Evolutionary conservation across 2,329 filamentous ascomycete species (phyloP).

Genomic region (Scedosporium minutisporum): DNA sequence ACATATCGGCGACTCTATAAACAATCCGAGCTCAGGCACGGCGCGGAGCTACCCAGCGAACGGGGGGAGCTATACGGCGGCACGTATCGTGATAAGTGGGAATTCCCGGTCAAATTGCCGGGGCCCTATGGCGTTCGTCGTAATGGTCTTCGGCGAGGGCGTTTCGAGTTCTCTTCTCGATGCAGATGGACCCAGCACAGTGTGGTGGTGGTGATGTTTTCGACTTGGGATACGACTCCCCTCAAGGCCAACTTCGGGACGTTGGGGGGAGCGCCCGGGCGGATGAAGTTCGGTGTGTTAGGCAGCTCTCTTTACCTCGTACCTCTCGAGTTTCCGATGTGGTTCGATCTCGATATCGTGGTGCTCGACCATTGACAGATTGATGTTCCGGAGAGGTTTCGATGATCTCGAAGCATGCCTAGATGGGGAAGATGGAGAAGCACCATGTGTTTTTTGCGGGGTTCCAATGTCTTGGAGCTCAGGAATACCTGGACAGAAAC

Average conservation of each 20-base stretch:
- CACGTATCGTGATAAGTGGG: not conserved
- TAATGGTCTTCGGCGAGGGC: not conserved
- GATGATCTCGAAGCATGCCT: conserved; percentile 1
- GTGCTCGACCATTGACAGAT: not conserved
- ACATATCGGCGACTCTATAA: conserved; percentile 2
- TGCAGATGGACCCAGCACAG: not conserved
- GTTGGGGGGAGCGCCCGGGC: conserved; percentile 6
- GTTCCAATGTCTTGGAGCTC: conserved; percentile 2
- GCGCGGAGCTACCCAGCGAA: conserved; percentile 1
- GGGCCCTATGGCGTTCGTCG: not conserved
- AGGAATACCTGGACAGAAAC: not conserved
- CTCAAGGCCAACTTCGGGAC: conserved; percentile 4
- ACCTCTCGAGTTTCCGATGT: not conserved
- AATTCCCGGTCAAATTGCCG: not conserved
- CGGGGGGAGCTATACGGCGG: not conserved
- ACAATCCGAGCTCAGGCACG: not conserved
- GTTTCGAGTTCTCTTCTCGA: not conserved
- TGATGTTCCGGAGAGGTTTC: conserved; percentile 2
- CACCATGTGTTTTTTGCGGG: conserved; percentile 3
- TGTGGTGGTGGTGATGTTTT: not conserved
- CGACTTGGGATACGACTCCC: conserved; percentile 4
- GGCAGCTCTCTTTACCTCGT: not conserved
- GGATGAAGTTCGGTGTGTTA: not conserved
- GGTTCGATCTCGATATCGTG: not conserved
- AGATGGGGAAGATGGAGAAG: not conserved